A percentile compares a stretch with the other conserved stretches of the same genome.
phyloP scores from a whole-genome alignment of 1,139 yeast species.

The Barnettozyma hawaiiensis region DNA sequence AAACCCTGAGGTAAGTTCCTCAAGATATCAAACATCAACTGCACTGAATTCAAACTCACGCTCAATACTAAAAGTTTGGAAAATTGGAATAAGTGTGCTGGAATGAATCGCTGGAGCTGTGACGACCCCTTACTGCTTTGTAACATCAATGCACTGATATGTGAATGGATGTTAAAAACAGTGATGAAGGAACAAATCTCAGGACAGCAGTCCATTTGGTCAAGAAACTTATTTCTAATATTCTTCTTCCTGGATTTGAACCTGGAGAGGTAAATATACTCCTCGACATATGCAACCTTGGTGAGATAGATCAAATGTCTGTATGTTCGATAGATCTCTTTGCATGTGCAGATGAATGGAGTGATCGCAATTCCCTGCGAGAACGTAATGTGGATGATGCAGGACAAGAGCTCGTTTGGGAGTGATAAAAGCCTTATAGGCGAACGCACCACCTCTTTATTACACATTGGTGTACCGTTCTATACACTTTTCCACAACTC shows the following conservation, averaged over 20 bases:
- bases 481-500: background rate
- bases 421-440: constrained; percentile 4
- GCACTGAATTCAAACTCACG: constrained; percentile 8
- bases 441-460: background rate
- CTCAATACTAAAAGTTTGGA: constrained; percentile 7
- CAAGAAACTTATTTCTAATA: background rate
- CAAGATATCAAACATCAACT: constrained; percentile 5
- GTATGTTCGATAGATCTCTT: constrained; percentile 7
- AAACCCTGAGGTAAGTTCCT: constrained; percentile 8
- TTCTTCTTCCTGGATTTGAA: background rate
- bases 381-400: constrained; percentile 8
- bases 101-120: constrained; percentile 1
- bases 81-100: constrained; percentile 2
- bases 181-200: constrained; percentile 5
- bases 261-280: constrained; percentile 3
- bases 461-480: background rate
- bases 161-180: constrained; percentile 9
- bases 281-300: constrained; percentile 9
- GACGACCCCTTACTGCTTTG: background rate
- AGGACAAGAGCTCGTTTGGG: constrained; percentile 13
- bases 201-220: background rate
- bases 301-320: constrained; percentile 12
- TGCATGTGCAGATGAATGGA: constrained; percentile 11
- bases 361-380: constrained; percentile 3
- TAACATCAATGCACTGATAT: constrained; percentile 4